Evolutionary conservation across 2,329 filamentous ascomycete genomes (phyloP).

Genomic region (Tetracladium maxilliforme): DNA sequence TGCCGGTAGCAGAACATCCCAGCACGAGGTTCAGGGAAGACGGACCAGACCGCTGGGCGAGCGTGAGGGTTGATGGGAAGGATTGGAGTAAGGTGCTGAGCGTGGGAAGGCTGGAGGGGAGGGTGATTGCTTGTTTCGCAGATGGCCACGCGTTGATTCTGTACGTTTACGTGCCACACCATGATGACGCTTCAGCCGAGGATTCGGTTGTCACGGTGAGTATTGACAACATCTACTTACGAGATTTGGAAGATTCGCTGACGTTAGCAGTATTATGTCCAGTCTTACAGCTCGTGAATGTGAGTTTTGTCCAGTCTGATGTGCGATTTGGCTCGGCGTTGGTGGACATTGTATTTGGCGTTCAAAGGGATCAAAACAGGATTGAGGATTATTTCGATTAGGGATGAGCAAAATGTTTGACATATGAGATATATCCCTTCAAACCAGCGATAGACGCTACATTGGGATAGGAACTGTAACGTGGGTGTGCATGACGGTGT

Average conservation of each 20-base stretch:
- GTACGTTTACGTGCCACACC: constrained; percentile 66
- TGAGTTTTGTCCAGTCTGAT: too few species aligned
- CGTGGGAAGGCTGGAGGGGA: constrained; percentile 74
- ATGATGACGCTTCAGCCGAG: constrained; percentile 51
- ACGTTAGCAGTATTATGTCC: constrained; percentile 35
- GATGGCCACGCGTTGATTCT: constrained; percentile 69
- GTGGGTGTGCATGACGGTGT: too few species aligned
- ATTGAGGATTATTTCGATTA: too few species aligned
- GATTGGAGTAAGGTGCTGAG: constrained; percentile 94
- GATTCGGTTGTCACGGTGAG: constrained; percentile 65
- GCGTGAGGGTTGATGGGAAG: constrained; percentile 77
- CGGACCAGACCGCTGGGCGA: constrained; percentile 75
- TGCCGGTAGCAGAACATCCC: constrained; percentile 61
- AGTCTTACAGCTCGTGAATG: constrained; percentile 31
- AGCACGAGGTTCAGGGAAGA: constrained; percentile 64
- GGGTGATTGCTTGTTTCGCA: constrained; percentile 84
- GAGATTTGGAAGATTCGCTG: constrained; percentile 2
- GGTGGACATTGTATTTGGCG: too few species aligned
- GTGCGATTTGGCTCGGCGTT: too few species aligned
- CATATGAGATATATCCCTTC: too few species aligned
- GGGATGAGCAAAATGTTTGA: too few species aligned
- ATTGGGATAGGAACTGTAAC: too few species aligned
- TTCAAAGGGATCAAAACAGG: too few species aligned
- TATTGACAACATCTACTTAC: constrained; percentile 3
- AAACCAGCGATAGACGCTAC: too few species aligned